A percentile compares a stretch with the other conserved stretches of the same genome.
Evolutionary conservation across 1,139 yeast species (phyloP).

Genomic region (Debaryomyces psychrophilus): DNA sequence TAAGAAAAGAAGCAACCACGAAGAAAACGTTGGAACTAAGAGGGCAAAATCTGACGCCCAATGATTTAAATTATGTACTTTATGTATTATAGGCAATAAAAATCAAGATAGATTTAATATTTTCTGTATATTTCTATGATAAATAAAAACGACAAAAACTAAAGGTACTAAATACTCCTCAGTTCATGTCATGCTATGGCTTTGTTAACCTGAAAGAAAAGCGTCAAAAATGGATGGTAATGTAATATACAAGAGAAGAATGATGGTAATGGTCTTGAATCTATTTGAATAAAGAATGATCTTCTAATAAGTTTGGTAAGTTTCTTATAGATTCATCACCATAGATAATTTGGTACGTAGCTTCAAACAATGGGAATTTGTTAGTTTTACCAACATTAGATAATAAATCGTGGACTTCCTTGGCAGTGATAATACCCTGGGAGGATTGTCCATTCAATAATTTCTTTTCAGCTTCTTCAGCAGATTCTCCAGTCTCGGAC

Average conservation of each 20-base stretch:
- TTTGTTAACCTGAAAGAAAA: not conserved
- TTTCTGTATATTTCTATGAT: not conserved
- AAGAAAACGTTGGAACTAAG: constrained; percentile 7
- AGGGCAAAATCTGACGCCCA: not conserved
- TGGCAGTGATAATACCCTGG: constrained; percentile 52
- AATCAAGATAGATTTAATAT: not conserved
- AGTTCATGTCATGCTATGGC: not conserved
- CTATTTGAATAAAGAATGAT: constrained; percentile 9
- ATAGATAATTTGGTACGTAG: constrained; percentile 49
- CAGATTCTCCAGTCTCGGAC: constrained; percentile 49
- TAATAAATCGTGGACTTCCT: constrained; percentile 52
- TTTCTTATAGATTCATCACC: constrained; percentile 47
- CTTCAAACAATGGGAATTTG: constrained; percentile 52
- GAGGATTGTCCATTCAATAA: constrained; percentile 55
- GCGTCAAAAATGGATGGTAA: not conserved
- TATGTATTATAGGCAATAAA: not conserved
- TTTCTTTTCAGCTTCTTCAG: constrained; percentile 47
- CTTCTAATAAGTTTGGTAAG: constrained; percentile 44
- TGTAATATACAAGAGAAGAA: not conserved
- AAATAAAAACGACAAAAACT: not conserved
- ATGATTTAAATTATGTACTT: not conserved
- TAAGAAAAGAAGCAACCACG: constrained; percentile 25
- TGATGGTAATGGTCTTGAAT: not conserved
- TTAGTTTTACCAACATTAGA: constrained; percentile 32
- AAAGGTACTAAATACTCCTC: not conserved